These are phyloP conservation scores for Volvariella surrecta DNA, from an alignment of 1,284 basidiomycete genomes.

Conservation along the genomic window DNA sequence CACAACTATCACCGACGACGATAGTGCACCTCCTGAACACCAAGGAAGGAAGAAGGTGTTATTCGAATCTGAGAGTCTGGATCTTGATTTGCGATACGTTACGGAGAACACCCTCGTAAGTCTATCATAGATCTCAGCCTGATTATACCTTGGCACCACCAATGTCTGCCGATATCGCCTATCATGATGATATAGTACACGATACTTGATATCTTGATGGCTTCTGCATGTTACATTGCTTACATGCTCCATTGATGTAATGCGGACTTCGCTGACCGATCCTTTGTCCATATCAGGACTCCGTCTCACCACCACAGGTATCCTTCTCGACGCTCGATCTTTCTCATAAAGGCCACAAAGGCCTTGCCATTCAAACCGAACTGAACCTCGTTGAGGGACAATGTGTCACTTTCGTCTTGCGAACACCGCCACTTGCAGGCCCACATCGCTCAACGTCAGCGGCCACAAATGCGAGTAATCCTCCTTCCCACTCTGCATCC, in stretches of 20 bases:
- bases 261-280: too few relatives aligned
- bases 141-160: background rate
- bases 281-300: slow-evolving; percentile 18
- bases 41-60: slow-evolving; percentile 49
- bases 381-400: slow-evolving; percentile 76
- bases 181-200: too few relatives aligned
- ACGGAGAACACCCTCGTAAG: slow-evolving; percentile 36
- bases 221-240: too few relatives aligned
- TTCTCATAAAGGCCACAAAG: slow-evolving; percentile 56
- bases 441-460: background rate
- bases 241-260: too few relatives aligned
- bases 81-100: slow-evolving; percentile 73
- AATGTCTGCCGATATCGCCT: background rate
- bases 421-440: slow-evolving; percentile 39
- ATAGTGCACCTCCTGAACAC: slow-evolving; percentile 22
- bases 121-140: background rate
- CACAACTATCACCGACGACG: slow-evolving; percentile 47
- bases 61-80: slow-evolving; percentile 57
- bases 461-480: background rate
- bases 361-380: slow-evolving; percentile 41
- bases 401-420: slow-evolving; percentile 75
- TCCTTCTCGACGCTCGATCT: slow-evolving; percentile 56
- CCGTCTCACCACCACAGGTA: slow-evolving; percentile 44
- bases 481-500: background rate
- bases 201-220: too few relatives aligned